phyloP scores from a whole-genome alignment of 2,329 filamentous ascomycete genomes.

The Zymoseptoria pseudotritici region DNA sequence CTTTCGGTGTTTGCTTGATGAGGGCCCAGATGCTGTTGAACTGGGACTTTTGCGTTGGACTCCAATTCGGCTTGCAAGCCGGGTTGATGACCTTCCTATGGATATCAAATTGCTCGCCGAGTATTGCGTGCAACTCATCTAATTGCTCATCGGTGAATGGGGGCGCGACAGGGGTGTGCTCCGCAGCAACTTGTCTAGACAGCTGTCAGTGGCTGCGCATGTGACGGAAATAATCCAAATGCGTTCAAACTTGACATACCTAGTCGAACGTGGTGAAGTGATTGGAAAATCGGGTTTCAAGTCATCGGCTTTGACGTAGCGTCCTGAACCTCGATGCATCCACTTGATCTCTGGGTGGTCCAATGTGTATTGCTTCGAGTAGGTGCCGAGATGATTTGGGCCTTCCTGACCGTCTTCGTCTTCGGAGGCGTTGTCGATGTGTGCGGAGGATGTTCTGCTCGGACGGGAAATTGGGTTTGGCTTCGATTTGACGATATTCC shows the following conservation, averaged over 20 bases:
- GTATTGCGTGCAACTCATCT: slow-evolving; percentile 10
- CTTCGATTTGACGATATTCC: not conserved
- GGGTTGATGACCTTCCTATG: slow-evolving; percentile 12
- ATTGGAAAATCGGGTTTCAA: slow-evolving; percentile 7
- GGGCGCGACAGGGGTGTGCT: slow-evolving; percentile 7
- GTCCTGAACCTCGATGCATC: slow-evolving; percentile 29
- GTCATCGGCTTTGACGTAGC: slow-evolving; percentile 23
- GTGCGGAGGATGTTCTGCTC: not conserved
- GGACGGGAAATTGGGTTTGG: not conserved
- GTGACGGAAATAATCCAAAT: not conserved
- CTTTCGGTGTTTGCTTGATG: slow-evolving; percentile 12
- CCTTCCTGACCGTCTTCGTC: slow-evolving; percentile 14
- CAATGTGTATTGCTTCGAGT: slow-evolving; percentile 24
- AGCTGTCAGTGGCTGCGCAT: slow-evolving; percentile 1
- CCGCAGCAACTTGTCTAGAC: slow-evolving; percentile 7
- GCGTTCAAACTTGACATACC: slow-evolving; percentile 5
- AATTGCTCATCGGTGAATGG: slow-evolving; percentile 6
- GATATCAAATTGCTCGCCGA: slow-evolving; percentile 11
- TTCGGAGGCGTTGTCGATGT: not conserved
- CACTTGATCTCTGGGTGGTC: slow-evolving; percentile 26
- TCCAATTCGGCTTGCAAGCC: slow-evolving; percentile 13
- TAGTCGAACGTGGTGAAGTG: slow-evolving; percentile 9
- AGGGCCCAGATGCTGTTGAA: slow-evolving; percentile 11
- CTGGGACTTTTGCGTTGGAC: slow-evolving; percentile 10
- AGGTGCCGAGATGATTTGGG: slow-evolving; percentile 26